phyloP scores from a whole-genome alignment of 371 early-diverging fungal species.

The Ecytonucleospora hepatopenaei region DNA sequence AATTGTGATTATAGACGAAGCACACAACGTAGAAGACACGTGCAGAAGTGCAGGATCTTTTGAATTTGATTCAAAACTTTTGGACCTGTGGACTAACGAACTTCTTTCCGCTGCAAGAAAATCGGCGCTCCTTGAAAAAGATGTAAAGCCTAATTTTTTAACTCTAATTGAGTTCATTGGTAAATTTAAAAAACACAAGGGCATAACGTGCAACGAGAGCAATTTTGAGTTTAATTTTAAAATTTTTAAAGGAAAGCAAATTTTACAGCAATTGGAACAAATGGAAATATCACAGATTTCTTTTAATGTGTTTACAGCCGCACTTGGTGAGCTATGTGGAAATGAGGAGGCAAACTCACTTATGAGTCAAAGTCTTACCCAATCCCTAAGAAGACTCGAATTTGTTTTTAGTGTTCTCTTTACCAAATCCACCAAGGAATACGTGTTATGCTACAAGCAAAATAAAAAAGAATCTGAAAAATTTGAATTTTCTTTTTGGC shows the following conservation, averaged over 20 bases:
- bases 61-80: slow-evolving; percentile 49
- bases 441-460: slow-evolving; percentile 24
- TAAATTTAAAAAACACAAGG: slow-evolving; percentile 7
- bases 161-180: slow-evolving; percentile 21
- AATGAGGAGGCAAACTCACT: slow-evolving; percentile 30
- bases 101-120: slow-evolving; percentile 21
- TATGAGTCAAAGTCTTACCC: slow-evolving; percentile 15
- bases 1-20: slow-evolving; percentile 75
- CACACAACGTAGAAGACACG: slow-evolving; percentile 59
- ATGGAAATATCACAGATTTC: slow-evolving; percentile 35
- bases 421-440: slow-evolving; percentile 13
- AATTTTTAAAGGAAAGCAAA: slow-evolving; percentile 24
- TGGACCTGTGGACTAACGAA: slow-evolving; percentile 45
- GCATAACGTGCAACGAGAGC: slow-evolving; percentile 9
- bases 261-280: slow-evolving; percentile 31
- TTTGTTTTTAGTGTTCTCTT: slow-evolving; percentile 23
- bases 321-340: slow-evolving; percentile 16
- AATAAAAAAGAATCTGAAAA: neutral
- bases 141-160: slow-evolving; percentile 10
- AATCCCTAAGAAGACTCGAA: slow-evolving; percentile 22
- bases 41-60: slow-evolving; percentile 59
- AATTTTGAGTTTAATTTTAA: neutral
- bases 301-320: slow-evolving; percentile 9
- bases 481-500: slow-evolving; percentile 46
- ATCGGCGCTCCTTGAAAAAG: slow-evolving; percentile 2